These are phyloP conservation scores for Lentinula sp. DNA, from an alignment of 768 basidiomycete genomes.

Conservation along the genomic window DNA sequence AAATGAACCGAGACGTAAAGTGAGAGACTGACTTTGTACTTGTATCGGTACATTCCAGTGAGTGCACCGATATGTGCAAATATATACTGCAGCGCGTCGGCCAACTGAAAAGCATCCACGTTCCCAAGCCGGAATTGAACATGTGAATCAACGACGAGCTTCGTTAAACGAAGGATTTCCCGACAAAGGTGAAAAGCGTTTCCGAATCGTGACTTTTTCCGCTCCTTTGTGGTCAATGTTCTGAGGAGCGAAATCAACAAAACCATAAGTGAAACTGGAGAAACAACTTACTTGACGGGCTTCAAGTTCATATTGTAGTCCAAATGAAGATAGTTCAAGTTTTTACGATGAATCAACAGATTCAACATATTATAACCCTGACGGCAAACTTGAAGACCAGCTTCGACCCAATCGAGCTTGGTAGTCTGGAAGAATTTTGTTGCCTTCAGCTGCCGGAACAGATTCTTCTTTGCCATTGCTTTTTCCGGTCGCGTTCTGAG, in stretches of 20 bases:
- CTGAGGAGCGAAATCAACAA: slow-evolving; percentile 29
- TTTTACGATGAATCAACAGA: slow-evolving; percentile 94
- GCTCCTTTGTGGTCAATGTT: slow-evolving; percentile 97
- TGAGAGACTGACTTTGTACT: slow-evolving; percentile 74
- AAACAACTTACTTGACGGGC: slow-evolving; percentile 65
- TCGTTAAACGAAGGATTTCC: slow-evolving; percentile 95
- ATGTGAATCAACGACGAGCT: slow-evolving; percentile 97
- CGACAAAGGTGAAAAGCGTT: slow-evolving; percentile 98
- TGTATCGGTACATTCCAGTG: slow-evolving; percentile 99
- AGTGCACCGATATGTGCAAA: slow-evolving; percentile 96
- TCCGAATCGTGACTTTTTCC: slow-evolving; percentile 99
- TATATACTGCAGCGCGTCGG: slow-evolving; percentile 96
- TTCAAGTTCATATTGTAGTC: slow-evolving; percentile 99
- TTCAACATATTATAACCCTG: slow-evolving; percentile 99
- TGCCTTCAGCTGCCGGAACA: slow-evolving; percentile 94
- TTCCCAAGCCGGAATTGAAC: slow-evolving; percentile 98
- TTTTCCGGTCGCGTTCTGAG: slow-evolving; percentile 86
- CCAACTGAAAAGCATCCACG: slow-evolving; percentile 98
- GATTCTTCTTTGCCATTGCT: slow-evolving; percentile 96
- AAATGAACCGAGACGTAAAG: background rate
- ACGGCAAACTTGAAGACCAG: slow-evolving; percentile 95
- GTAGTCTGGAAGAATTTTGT: slow-evolving; percentile 99
- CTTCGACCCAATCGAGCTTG: slow-evolving; percentile 97
- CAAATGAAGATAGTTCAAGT: slow-evolving; percentile 88
- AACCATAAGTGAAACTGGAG: slow-evolving; percentile 2